Conservation (phyloP, 306 rosid species). For the Canavalia gladiata region DNA sequence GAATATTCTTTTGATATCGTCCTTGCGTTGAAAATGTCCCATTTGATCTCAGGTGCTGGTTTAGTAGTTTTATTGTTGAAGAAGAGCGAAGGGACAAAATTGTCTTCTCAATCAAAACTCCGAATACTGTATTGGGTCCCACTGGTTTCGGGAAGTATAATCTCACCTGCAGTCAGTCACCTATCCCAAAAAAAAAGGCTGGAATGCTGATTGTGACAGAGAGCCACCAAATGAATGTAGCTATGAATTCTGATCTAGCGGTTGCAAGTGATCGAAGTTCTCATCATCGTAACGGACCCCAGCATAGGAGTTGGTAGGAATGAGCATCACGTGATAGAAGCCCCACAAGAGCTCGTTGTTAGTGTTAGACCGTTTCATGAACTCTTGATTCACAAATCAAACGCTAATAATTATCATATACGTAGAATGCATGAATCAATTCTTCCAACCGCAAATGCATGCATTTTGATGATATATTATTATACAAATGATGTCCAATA, state of each 20-base stretch:
- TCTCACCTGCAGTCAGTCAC: not conserved
- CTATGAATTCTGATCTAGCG: not conserved
- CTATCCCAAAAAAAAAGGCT: not conserved
- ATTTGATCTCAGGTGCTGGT: not conserved
- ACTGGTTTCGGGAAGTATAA: slow-evolving; percentile 10
- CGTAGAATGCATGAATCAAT: slow-evolving; percentile 27
- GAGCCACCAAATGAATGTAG: no score
- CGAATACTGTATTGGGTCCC: slow-evolving; percentile 30
- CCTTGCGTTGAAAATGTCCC: slow-evolving; percentile 15
- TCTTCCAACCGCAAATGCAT: slow-evolving; percentile 31
- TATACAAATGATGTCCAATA: no score
- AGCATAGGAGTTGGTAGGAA: slow-evolving; percentile 28
- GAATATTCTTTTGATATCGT: slow-evolving; percentile 24
- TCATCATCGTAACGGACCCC: slow-evolving; percentile 8
- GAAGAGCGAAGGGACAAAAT: slow-evolving; percentile 28
- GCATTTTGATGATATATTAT: not conserved
- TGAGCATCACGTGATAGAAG: slow-evolving; percentile 42
- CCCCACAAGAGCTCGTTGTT: slow-evolving; percentile 24
- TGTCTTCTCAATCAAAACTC: slow-evolving; percentile 14
- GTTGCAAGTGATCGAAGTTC: not conserved
- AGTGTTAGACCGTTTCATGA: not conserved
- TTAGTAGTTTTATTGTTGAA: not conserved
- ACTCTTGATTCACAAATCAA: not conserved
- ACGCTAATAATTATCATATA: not conserved
- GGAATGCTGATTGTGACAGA: not conserved